A percentile compares a stretch with the other conserved stretches of the same genome.
Conservation (phyloP, 2,329 filamentous ascomycete species). For the Neodidymelliopsis sp. region DNA sequence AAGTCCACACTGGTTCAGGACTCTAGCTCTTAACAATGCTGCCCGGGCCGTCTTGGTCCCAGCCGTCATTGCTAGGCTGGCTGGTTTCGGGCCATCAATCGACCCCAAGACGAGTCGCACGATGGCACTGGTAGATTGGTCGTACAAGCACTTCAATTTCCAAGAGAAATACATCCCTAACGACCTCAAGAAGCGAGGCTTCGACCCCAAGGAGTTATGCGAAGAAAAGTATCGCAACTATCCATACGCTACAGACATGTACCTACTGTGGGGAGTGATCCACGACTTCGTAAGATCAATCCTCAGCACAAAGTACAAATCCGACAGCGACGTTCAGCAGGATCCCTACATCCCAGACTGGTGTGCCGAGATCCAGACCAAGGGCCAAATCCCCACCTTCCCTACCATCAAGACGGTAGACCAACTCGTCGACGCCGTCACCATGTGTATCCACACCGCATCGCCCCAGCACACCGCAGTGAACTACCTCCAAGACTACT, state of each 20-base stretch:
- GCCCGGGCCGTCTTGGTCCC: conserved; percentile 12
- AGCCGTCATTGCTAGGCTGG: conserved; percentile 7
- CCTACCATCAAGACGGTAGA: conserved; percentile 6
- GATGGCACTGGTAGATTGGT: conserved; percentile 5
- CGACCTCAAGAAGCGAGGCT: conserved; percentile 15
- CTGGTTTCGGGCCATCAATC: conserved; percentile 14
- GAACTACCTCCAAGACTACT: conserved; percentile 21
- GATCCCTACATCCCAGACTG: conserved; percentile 5
- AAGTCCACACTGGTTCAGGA: conserved; percentile 20
- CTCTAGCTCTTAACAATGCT: conserved; percentile 13
- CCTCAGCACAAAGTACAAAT: conserved; percentile 13
- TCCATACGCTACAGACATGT: conserved; percentile 16
- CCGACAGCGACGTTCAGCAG: conserved; percentile 4
- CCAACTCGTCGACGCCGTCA: conserved; percentile 13
- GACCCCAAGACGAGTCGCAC: conserved; percentile 7
- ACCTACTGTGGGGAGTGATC: conserved; percentile 14
- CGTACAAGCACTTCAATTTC: conserved; percentile 17
- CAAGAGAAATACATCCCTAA: conserved; percentile 16
- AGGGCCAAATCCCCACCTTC: conserved; percentile 9
- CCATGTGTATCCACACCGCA: conserved; percentile 18
- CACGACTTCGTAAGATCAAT: conserved; percentile 11
- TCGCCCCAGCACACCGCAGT: conserved; percentile 17
- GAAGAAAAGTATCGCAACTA: conserved; percentile 16
- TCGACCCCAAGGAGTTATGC: conserved; percentile 1
- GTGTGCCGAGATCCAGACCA: conserved; percentile 13